Evolutionary conservation across 257 asterid genomes (phyloP).

Genomic region (Capsicum baccatum): DNA sequence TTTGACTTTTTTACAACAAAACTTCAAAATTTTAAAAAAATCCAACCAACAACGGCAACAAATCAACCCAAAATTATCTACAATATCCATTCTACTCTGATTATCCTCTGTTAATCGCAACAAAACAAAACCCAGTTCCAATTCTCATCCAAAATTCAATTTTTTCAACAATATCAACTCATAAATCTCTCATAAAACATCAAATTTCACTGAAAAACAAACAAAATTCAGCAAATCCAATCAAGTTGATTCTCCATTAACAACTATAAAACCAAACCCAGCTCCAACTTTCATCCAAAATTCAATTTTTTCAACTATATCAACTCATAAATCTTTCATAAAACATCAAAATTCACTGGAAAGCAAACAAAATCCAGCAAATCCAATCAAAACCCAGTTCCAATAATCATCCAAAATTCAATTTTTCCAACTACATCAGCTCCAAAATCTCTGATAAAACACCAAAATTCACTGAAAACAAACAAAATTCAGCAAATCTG

Average conservation of each 20-base stretch:
- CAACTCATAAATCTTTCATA: neutral
- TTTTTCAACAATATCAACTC: neutral
- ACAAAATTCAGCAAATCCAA: neutral
- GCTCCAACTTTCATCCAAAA: neutral
- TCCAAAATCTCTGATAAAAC: neutral
- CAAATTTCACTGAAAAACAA: neutral
- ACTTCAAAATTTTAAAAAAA: no score
- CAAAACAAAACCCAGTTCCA: conserved; percentile 10
- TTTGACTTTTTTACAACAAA: no score
- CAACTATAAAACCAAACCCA: neutral
- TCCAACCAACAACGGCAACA: no score
- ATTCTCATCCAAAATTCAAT: neutral
- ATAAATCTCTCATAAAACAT: neutral
- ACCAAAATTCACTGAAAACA: neutral
- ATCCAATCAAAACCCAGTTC: conserved; percentile 3
- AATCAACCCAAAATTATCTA: no score
- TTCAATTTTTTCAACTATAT: neutral
- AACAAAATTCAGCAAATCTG: neutral
- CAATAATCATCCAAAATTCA: neutral
- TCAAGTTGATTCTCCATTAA: no score
- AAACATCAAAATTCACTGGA: neutral
- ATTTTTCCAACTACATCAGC: neutral
- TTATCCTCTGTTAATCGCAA: no score
- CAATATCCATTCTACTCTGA: no score
- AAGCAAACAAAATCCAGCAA: neutral